Conservation (phyloP, 2,329 filamentous ascomycete species). For the Penicillium palitans region DNA sequence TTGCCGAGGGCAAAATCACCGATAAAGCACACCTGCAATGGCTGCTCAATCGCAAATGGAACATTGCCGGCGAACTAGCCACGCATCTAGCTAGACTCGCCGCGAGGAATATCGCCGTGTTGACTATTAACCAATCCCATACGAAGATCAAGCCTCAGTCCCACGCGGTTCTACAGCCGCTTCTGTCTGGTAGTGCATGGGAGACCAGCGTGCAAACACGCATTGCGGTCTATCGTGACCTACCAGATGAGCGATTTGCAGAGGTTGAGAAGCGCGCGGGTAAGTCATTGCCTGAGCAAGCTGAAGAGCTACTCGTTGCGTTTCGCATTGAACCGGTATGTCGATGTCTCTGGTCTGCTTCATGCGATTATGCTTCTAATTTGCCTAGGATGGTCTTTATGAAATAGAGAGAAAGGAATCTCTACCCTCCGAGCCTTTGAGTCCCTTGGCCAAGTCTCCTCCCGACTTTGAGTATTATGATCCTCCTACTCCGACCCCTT, state of each 20-base stretch:
- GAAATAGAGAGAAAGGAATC: constrained; percentile 1
- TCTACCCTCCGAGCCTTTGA: neutral
- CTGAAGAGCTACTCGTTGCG: constrained; percentile 36
- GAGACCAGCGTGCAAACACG: constrained; percentile 73
- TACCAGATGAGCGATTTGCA: constrained; percentile 56
- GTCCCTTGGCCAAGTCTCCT: neutral
- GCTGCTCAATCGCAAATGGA: constrained; percentile 47
- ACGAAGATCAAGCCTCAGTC: constrained; percentile 72
- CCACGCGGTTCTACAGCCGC: constrained; percentile 68
- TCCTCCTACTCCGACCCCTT: constrained; percentile 8
- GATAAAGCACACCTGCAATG: constrained; percentile 45
- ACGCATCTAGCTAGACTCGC: constrained; percentile 68
- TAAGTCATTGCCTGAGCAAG: constrained; percentile 36
- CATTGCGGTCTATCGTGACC: constrained; percentile 78
- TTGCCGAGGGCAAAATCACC: constrained; percentile 33
- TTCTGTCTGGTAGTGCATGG: constrained; percentile 75
- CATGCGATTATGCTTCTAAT: neutral
- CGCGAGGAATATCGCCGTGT: constrained; percentile 68
- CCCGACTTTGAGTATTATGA: constrained; percentile 12
- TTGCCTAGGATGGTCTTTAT: constrained; percentile 16
- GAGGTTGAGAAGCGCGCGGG: constrained; percentile 67
- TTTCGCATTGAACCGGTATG: constrained; percentile 44
- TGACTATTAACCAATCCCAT: constrained; percentile 76
- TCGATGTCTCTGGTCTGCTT: neutral
- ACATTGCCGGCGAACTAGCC: constrained; percentile 67